Conservation (phyloP, 1,284 basidiomycete genomes). For the Cystobasidium slooffiae region DNA sequence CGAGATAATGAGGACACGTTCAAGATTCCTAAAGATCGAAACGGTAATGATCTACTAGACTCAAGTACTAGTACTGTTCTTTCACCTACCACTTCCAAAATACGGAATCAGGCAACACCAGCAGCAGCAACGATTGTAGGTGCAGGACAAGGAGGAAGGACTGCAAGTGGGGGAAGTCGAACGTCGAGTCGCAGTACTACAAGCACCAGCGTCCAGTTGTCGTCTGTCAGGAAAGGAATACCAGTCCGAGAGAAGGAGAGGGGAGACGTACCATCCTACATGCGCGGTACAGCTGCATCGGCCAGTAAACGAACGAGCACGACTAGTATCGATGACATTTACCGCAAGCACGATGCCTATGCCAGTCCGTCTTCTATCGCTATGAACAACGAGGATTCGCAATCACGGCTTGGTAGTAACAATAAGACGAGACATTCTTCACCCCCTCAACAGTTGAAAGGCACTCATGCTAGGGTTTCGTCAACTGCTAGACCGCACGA, state of each 20-base stretch:
- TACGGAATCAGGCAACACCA: background rate
- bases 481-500: background rate
- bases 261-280: slow-evolving; percentile 37
- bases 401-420: background rate
- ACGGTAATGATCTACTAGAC: slow-evolving; percentile 2
- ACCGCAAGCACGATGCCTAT: background rate
- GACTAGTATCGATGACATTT: slow-evolving; percentile 8
- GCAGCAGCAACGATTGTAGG: too few relatives aligned
- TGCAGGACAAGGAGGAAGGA: background rate
- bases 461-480: background rate
- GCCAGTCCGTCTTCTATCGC: background rate
- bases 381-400: background rate
- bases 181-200: slow-evolving; percentile 21
- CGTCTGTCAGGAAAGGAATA: slow-evolving; percentile 5
- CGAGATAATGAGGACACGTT: background rate
- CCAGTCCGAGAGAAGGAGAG: slow-evolving; percentile 21
- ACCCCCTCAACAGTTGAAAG: slow-evolving; percentile 48
- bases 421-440: slow-evolving; percentile 21
- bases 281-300: slow-evolving; percentile 32
- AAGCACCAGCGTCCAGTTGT: slow-evolving; percentile 15
- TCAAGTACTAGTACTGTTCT: slow-evolving; percentile 28
- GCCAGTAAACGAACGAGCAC: slow-evolving; percentile 21
- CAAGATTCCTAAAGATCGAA: slow-evolving; percentile 15
- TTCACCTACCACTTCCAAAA: slow-evolving; percentile 12
- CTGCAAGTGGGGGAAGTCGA: slow-evolving; percentile 11